Evolutionary conservation across 129 eudicot species (phyloP), one percentile per base, ranked within the genome.

Genomic region (Deinandra increscens): DNA sequence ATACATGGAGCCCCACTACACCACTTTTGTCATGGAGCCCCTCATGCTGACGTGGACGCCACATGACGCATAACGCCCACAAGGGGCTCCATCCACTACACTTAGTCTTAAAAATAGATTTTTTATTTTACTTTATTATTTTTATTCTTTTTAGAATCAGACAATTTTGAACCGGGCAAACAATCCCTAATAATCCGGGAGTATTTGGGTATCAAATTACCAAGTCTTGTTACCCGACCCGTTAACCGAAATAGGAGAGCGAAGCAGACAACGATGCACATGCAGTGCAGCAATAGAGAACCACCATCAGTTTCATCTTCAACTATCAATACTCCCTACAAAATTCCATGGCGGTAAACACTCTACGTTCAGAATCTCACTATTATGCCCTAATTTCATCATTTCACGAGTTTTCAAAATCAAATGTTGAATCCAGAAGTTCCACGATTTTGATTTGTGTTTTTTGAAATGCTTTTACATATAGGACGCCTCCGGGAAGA

Each of bases 401-500:
- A 36, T 36, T 18, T 45, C 59, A 31, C n/a, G 38, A 55, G 23
- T 56, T 70, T n/a, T 17, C 42, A 10, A 71, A 41, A 71, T 59
- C 46, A 44, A 31, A 29, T 14, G 1, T 0, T 20, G 17, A 34
- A 51, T 68, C 0, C 2, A 18, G 29, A 66, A 37, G 9, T 37
- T 42, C 3, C 36, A 54, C 20, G 4, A 65, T 69, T 68, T 37
- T 44, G 3, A 19, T 39, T 66, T 65, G 9, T n/a, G 5, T 55
- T 66, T 6, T 4, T 59, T 56, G 70, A 26, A 26, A 26, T 26
- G 31, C 26, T 61, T 60, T 18, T 36, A 1, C 5, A 5, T 36
- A 50, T 56, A 70, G 98, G 96, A 93, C 18, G 84, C 96, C 18
- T 76, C 95, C 44, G 96, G 98, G 64, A 88, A 50, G 82, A 84